Evolutionary conservation across 352 stramenopile genomes (phyloP).

Genomic region (Phytophthora macrochlamydospora): DNA sequence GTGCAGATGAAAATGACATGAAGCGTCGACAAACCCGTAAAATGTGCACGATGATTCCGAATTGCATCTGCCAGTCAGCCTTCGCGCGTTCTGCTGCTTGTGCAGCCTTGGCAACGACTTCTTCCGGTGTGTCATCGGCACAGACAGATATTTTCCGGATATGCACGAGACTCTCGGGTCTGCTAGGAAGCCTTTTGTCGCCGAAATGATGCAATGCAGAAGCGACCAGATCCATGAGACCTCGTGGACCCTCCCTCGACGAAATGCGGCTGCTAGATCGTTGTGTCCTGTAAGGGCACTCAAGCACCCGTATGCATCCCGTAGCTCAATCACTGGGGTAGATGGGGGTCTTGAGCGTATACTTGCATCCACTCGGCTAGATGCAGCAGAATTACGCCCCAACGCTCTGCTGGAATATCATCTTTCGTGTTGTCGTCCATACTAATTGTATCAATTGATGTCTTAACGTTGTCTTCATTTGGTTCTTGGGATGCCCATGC

Average conservation of each 20-base stretch:
- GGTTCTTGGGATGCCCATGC: slow-evolving; percentile 22
- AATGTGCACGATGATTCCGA: slow-evolving; percentile 40
- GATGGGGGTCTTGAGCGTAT: slow-evolving; percentile 51
- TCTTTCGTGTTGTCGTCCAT: background rate
- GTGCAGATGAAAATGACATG: slow-evolving; percentile 42
- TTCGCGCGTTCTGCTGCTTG: slow-evolving; percentile 7
- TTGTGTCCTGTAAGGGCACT: slow-evolving; percentile 44
- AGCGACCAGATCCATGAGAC: slow-evolving; percentile 53
- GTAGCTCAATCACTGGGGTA: slow-evolving; percentile 35
- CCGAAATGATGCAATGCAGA: slow-evolving; percentile 45
- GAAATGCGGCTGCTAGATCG: slow-evolving; percentile 32
- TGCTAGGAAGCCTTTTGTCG: slow-evolving; percentile 26
- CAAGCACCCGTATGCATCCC: slow-evolving; percentile 50
- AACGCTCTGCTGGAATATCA: slow-evolving; percentile 33
- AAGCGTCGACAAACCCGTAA: slow-evolving; percentile 49
- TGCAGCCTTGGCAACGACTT: background rate
- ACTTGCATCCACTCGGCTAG: slow-evolving; percentile 82
- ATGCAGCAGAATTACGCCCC: slow-evolving; percentile 46
- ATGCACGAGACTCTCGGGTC: slow-evolving; percentile 32
- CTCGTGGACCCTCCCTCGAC: slow-evolving; percentile 37
- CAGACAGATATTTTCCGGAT: slow-evolving; percentile 26
- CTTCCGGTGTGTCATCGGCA: slow-evolving; percentile 2
- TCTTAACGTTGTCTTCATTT: no score
- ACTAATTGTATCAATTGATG: no score
- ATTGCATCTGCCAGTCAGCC: slow-evolving; percentile 19